phyloP scores from a whole-genome alignment of 2,329 filamentous ascomycete species.

The Alternaria gansuensis region DNA sequence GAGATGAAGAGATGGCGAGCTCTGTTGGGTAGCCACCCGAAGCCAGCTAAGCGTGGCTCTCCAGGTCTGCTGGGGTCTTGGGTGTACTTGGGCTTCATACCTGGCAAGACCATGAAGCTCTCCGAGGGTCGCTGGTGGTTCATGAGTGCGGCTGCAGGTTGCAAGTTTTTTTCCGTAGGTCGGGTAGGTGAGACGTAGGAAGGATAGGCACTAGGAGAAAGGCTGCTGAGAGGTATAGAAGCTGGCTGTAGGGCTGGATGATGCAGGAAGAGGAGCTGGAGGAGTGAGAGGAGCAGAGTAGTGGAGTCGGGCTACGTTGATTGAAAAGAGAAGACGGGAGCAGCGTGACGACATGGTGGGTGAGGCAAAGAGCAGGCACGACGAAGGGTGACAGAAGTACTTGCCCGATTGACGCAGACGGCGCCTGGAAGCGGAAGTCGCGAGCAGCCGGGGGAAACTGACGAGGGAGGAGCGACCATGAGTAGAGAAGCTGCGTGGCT shows the following conservation, averaged over 20 bases:
- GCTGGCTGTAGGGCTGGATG: neutral
- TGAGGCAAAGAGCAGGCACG: neutral
- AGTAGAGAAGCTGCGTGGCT: neutral
- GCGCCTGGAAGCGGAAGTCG: neutral
- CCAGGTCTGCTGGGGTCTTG: slow-evolving; percentile 43
- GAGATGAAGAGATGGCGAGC: slow-evolving; percentile 57
- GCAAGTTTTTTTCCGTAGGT: neutral
- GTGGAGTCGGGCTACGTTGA: neutral
- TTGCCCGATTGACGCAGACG: neutral
- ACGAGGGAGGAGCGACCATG: neutral
- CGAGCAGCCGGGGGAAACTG: neutral
- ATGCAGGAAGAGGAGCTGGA: too few species aligned
- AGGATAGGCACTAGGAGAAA: slow-evolving; percentile 4
- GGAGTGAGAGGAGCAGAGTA: slow-evolving; percentile 1
- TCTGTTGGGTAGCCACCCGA: slow-evolving; percentile 57
- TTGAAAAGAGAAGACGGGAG: neutral
- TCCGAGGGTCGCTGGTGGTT: slow-evolving; percentile 50
- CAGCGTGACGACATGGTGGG: neutral
- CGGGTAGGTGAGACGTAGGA: slow-evolving; percentile 4
- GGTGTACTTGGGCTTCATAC: slow-evolving; percentile 50
- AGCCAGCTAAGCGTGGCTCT: slow-evolving; percentile 52
- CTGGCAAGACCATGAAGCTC: slow-evolving; percentile 51
- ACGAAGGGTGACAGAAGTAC: neutral
- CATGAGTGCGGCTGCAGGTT: slow-evolving; percentile 38
- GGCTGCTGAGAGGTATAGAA: slow-evolving; percentile 10